Base-by-base conservation (phyloP, 805 yeast species). In the Saccharomycopsis fibuligera region DNA sequence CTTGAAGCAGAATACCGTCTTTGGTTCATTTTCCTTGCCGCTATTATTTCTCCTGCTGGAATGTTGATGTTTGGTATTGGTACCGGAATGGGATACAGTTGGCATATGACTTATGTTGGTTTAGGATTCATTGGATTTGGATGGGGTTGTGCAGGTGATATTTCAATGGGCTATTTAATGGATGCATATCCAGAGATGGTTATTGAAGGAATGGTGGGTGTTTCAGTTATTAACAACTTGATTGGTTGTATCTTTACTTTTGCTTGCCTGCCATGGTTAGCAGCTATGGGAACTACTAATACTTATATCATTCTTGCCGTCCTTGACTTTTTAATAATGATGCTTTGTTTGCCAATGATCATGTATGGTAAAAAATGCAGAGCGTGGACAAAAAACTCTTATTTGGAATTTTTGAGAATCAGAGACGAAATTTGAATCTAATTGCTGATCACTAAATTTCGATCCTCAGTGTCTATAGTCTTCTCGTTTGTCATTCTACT, bases 181-280 rank as follows among this genome's bases (percentile, higher is more conserved):
- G 83, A 79, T 54, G 68, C 80, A 4, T 81, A 81, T 54, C 86
- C 86, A 1, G 86, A 79, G 40, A 75, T 81, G 74, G 78, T 81
- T 48, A 67, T 81, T 55, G 86, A 81, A 63, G 81, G 83, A 56
- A 79, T 81, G 85, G 79, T 79, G 23, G 84, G 86, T 48, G 84
- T 82, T 23, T 66, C 72, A 21, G 72, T 80, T 47, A 80, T 81
- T 57, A 81, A 81, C 62, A 81, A 81, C 62, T 68, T 75, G 51
- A 72, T 81, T 54, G 83, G 83, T 16, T 78, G 85, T 59, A 70
- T 80, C 41, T 81, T 81, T 61, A 81, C 86, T 0, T 81, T 81
- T 60, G 72, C 76, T 3, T 81, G 86, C 57, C 76, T 83, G 1
- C 66, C 73, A 22, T 77, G 84, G 81, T 60, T 81, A 23, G 78